A percentile compares a stretch with the other conserved stretches of the same genome.
These are phyloP conservation scores for Cladosporium sp. DNA, from an alignment of 2,329 filamentous ascomycete species.

Conservation along the genomic window DNA sequence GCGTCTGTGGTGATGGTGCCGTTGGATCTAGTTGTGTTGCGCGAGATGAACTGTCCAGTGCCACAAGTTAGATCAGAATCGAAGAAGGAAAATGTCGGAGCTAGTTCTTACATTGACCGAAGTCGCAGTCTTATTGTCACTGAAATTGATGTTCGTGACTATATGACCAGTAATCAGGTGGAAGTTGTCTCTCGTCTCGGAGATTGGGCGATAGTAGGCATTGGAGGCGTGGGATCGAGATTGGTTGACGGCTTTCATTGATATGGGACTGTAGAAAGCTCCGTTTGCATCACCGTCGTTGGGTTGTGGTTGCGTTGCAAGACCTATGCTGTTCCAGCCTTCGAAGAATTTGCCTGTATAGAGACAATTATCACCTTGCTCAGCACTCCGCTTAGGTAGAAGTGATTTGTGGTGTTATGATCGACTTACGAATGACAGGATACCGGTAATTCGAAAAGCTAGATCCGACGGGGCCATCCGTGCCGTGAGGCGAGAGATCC, in stretches of 20 bases:
- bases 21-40: not conserved
- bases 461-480: constrained; percentile 19
- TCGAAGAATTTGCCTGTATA: constrained; percentile 17
- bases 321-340: constrained; percentile 17
- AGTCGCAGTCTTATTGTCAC: constrained; percentile 7
- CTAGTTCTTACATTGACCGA: constrained; percentile 2
- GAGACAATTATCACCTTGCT: not conserved
- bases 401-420: not conserved
- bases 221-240: constrained; percentile 6
- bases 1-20: constrained; percentile 21
- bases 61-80: not conserved
- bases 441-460: constrained; percentile 22
- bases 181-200: constrained; percentile 1
- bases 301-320: constrained; percentile 5
- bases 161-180: constrained; percentile 14
- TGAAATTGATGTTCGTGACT: constrained; percentile 2
- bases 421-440: constrained; percentile 17
- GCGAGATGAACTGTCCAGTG: not conserved
- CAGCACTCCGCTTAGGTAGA: not conserved
- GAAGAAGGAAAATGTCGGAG: not conserved
- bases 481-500: constrained; percentile 18
- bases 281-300: constrained; percentile 13
- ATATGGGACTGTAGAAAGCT: constrained; percentile 11
- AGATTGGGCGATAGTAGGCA: constrained; percentile 15
- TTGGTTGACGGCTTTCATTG: constrained; percentile 5